Percentiles rank a stretch among this genome's conserved stretches.
Evolutionary conservation across 2,329 filamentous ascomycete genomes (phyloP).

Genomic region (Fusarium oxysporum): DNA sequence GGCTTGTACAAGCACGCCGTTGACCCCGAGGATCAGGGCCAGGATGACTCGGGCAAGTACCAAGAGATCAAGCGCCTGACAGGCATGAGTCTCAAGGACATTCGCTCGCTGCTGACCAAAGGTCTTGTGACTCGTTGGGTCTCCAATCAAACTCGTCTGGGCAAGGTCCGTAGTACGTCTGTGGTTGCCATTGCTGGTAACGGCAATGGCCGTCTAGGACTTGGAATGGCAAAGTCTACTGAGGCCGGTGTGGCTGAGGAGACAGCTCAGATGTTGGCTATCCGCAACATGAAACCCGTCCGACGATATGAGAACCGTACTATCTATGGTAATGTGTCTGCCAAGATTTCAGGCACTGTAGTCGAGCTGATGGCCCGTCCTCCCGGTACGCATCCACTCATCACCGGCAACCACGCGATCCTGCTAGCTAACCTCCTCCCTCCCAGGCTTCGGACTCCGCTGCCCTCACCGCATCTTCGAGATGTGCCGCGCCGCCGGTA

Average conservation of each 20-base stretch:
- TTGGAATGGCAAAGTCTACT: conserved; percentile 90
- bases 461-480: conserved; percentile 94
- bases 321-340: conserved; percentile 85
- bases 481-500: conserved; percentile 87
- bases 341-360: conserved; percentile 88
- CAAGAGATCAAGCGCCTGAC: conserved; percentile 66
- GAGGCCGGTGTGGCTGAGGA: conserved; percentile 74
- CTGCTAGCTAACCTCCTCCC: conserved; percentile 7
- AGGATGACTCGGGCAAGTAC: conserved; percentile 64
- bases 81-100: conserved; percentile 64
- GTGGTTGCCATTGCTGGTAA: conserved; percentile 88
- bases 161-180: conserved; percentile 86
- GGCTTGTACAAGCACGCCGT: conserved; percentile 61
- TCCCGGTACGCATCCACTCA: conserved; percentile 75
- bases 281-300: conserved; percentile 94
- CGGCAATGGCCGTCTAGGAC: conserved; percentile 83
- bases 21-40: conserved; percentile 62
- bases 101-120: conserved; percentile 73
- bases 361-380: conserved; percentile 85
- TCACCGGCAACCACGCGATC: background rate
- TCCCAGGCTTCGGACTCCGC: conserved; percentile 88
- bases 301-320: conserved; percentile 91
- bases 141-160: conserved; percentile 93
- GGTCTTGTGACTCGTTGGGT: conserved; percentile 79
- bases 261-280: conserved; percentile 83